These are phyloP conservation scores for Urostyla sp. DNA, from an alignment of 73 alveolate species.

Conservation along the genomic window DNA sequence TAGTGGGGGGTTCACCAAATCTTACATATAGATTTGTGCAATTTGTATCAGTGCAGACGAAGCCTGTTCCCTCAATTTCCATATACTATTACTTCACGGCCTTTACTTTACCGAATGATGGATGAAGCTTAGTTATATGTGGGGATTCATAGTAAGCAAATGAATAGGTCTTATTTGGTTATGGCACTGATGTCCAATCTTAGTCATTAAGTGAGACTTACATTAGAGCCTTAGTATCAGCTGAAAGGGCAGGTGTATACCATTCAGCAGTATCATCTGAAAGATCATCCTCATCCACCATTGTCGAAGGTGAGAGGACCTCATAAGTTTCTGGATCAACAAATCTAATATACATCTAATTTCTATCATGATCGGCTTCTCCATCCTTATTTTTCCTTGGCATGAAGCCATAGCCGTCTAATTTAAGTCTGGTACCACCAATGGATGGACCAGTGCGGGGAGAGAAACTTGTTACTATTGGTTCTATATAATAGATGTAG, in stretches of 20 bases:
- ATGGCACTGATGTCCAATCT: conserved; percentile 64
- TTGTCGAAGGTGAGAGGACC: conserved; percentile 40
- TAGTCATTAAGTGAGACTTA: conserved; percentile 85
- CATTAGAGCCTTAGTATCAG: conserved; percentile 73
- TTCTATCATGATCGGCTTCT: conserved; percentile 67
- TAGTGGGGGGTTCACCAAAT: conserved; percentile 81
- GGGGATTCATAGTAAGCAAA: conserved; percentile 83
- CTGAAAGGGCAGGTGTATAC: conserved; percentile 80
- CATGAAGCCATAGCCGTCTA: conserved; percentile 88
- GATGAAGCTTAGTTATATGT: conserved; percentile 76
- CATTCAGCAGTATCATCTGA: conserved; percentile 74
- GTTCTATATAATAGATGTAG: conserved; percentile 83
- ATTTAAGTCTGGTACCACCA: conserved; percentile 82
- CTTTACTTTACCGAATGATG: conserved; percentile 90
- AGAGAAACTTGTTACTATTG: conserved; percentile 72
- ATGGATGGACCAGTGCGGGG: conserved; percentile 88
- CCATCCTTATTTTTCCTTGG: conserved; percentile 79
- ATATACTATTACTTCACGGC: conserved; percentile 62
- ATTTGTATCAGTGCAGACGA: conserved; percentile 64
- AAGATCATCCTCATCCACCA: conserved; percentile 50
- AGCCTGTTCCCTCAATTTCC: conserved; percentile 68
- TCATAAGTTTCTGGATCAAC: conserved; percentile 69
- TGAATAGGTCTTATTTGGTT: conserved; percentile 22
- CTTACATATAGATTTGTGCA: conserved; percentile 82
- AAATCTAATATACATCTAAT: conserved; percentile 79